These are phyloP conservation scores for Aspergillus latus DNA, from an alignment of 2,329 filamentous ascomycete genomes.

Conservation along the genomic window DNA sequence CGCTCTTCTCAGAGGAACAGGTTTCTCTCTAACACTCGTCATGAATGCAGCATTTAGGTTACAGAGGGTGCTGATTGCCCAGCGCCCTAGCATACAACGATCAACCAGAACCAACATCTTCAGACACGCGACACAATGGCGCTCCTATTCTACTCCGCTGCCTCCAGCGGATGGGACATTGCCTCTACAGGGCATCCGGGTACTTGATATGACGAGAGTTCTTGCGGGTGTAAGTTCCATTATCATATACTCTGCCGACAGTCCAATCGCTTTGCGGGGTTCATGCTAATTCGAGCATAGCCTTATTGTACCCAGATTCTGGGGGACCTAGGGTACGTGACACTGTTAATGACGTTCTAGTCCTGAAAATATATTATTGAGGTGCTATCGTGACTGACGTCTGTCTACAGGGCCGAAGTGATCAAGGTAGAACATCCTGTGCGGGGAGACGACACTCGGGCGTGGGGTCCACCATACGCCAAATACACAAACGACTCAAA, in stretches of 20 bases:
- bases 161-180: conserved; percentile 45
- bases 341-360: neutral
- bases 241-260: neutral
- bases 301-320: conserved; percentile 97
- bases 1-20: neutral
- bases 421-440: conserved; percentile 96
- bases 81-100: conserved; percentile 20
- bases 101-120: conserved; percentile 17
- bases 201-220: conserved; percentile 95
- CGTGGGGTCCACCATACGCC: conserved; percentile 95
- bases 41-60: conserved; percentile 30
- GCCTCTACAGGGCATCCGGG: conserved; percentile 80
- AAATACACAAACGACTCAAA: conserved; percentile 61
- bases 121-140: conserved; percentile 27
- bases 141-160: conserved; percentile 42
- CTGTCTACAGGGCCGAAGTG: conserved; percentile 73
- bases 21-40: neutral
- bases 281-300: conserved; percentile 47
- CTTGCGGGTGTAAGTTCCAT: conserved; percentile 74
- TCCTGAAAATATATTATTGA: neutral
- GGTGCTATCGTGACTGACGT: neutral
- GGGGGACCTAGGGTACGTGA: conserved; percentile 83
- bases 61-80: conserved; percentile 25
- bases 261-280: conserved; percentile 7
- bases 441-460: conserved; percentile 87